Evolutionary conservation across 2,329 filamentous ascomycete genomes (phyloP), one percentile per base, ranked within the genome.

Genomic region (Colletotrichum gigasporum): DNA sequence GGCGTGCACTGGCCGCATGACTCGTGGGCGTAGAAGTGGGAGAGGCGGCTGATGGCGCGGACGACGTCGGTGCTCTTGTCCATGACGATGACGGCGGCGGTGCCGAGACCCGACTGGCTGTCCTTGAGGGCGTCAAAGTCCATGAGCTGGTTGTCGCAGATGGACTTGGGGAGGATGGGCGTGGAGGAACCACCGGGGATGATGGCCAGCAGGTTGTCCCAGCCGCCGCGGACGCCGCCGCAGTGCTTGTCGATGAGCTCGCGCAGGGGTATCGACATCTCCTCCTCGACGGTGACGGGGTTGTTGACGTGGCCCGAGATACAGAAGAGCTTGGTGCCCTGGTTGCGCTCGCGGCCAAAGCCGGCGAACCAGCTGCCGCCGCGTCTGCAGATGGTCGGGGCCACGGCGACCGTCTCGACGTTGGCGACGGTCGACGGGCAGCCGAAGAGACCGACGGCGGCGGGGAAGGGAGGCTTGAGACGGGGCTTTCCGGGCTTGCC

Each of bases 231-330:
- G 54, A 99, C 96, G 79, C 96, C 96, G 77, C 96, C 96, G 76
- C 96, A 98, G 87, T 99, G 96, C 83, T 93, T 96, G 68, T 99
- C 96, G 73, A 99, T 98, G 68, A 99, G 89, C 80, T 99, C 96
- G 44, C 92, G 91, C 65, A 99, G 88, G 42, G 96, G 91, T 71
- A 99, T 99, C 54, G 93, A 97, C 96, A 99, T 99, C 83, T 99
- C 96, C 83, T 99, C 96, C 80, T 99, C 96, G 66, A 99, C 96
- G 1, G 96, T 98, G 79, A 89, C 93, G 57, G 96, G 96, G 84
- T 98, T 96, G 87, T 99, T 99, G 83, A 99, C 96, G 79, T 98
- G 93, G 26, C 96, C 96, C 57, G 95, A 98, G 77, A 99, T 98
- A 80, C 94, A 97, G 85, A 91, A 99, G 41, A 99, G 91, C 86